Evolutionary conservation across 306 rosid species (phyloP).

Genomic region (Calophaca sinica): DNA sequence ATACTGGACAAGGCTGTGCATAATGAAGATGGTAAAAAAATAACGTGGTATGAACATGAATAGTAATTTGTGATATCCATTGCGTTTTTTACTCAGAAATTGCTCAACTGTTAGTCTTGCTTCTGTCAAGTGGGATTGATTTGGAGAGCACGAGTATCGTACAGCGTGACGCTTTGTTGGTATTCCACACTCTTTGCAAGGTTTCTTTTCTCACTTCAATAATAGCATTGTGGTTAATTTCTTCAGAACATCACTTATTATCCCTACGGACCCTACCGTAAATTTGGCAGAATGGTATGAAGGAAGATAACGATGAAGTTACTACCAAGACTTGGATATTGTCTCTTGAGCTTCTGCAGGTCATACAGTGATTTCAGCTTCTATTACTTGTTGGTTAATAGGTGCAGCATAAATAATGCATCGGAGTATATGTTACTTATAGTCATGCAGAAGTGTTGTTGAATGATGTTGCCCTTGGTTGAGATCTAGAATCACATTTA

Average conservation of each 20-base stretch:
- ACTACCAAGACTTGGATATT: slow-evolving; percentile 90
- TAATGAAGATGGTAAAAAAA: slow-evolving; percentile 94
- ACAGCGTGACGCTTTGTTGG: slow-evolving; percentile 91
- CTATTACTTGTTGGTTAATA: slow-evolving; percentile 18
- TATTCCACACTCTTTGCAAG: slow-evolving; percentile 99
- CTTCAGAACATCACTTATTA: slow-evolving; percentile 42
- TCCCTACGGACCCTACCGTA: slow-evolving; percentile 16
- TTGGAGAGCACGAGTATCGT: slow-evolving; percentile 90
- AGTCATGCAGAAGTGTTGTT: slow-evolving; percentile 30
- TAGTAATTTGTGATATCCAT: slow-evolving; percentile 35
- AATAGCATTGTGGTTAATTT: slow-evolving; percentile 40
- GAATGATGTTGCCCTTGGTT: slow-evolving; percentile 35
- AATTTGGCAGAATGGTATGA: slow-evolving; percentile 91
- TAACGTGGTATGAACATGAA: slow-evolving; percentile 72
- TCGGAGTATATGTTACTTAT: slow-evolving; percentile 34
- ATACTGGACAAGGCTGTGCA: slow-evolving; percentile 99
- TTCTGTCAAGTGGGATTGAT: slow-evolving; percentile 87
- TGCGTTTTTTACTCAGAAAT: slow-evolving; percentile 30
- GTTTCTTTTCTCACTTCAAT: slow-evolving; percentile 59
- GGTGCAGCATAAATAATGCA: slow-evolving; percentile 28
- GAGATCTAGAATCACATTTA: slow-evolving; percentile 15
- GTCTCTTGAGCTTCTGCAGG: slow-evolving; percentile 99
- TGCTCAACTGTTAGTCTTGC: slow-evolving; percentile 46
- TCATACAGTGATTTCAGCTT: slow-evolving; percentile 54
- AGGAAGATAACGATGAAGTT: slow-evolving; percentile 96